Conservation (phyloP, 2,329 filamentous ascomycete species). For the Albifimbria verrucaria region DNA sequence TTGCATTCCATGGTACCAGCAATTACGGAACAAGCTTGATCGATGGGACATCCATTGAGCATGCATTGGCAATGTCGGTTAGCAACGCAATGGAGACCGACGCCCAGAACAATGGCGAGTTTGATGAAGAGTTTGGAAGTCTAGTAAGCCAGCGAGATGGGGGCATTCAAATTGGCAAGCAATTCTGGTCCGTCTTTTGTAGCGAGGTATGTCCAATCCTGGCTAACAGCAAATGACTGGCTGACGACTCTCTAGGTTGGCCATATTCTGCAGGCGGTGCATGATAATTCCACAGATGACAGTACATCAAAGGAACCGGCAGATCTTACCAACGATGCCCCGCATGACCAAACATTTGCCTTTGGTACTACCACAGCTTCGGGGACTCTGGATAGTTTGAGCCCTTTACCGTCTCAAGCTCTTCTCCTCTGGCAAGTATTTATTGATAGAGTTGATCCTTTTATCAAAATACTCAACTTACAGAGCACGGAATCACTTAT, state of each 20-base stretch:
- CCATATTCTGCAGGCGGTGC: constrained; percentile 26
- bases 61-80: not conserved
- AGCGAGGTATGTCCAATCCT: constrained; percentile 15
- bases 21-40: not conserved
- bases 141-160: constrained; percentile 22
- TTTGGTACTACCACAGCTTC: constrained; percentile 11
- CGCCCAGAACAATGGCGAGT: constrained; percentile 12
- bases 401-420: constrained; percentile 23
- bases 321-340: not conserved
- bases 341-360: constrained; percentile 14
- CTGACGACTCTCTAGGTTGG: constrained; percentile 17
- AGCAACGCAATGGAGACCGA: not conserved
- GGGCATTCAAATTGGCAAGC: constrained; percentile 22
- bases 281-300: constrained; percentile 17
- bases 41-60: not conserved
- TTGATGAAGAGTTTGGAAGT: constrained; percentile 25
- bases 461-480: constrained; percentile 25
- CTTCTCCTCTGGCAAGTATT: constrained; percentile 26
- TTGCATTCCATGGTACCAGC: not conserved
- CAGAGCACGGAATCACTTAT: constrained; percentile 15
- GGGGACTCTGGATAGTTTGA: constrained; percentile 12
- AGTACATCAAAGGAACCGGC: constrained; percentile 1
- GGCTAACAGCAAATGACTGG: accelerated
- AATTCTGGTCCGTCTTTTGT: constrained; percentile 29
- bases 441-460: constrained; percentile 25